Base-by-base conservation (phyloP, 345 rosid genomes). In the Brassica incana region DNA sequence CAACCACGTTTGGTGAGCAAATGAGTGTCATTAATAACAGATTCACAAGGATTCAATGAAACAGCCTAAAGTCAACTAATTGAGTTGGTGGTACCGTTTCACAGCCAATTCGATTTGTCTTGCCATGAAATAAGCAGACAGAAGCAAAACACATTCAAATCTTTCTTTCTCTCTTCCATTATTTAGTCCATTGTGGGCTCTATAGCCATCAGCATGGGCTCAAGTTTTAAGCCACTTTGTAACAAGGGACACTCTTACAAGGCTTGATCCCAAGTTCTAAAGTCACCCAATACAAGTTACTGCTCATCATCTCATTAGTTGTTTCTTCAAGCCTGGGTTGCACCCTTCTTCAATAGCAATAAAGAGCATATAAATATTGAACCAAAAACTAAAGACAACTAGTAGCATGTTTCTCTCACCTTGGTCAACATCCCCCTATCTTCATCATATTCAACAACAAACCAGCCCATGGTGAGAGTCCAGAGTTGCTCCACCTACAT, bases 381-480 rank as follows among this genome's bases (percentile, higher is more conserved):
- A 62, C 71, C 33, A 68, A 23, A 23, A 48, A 35, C 14, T 12
- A 61, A 60, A n/a, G 56, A 30, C 18, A 78, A 43, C 73, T 59
- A 59, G 32, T 33, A 20, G 79, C 45, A 38, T 38, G 45, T 38
- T 38, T 40, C 11, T 79, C 89, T 54, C 83, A 95, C 98, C 99
- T 60, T 93, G 86, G 74, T 95, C 98, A 75, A 88, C 88, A 82
- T 95, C 99, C 84, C 99, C 84, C 90, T 87, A 56, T 93, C 88
- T 61, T 84, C 73, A 62, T 97, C 99, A 88, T 95, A 91, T 81
- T 95, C 96, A 79, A 95, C 99, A 79, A 95, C 88, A 79, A 92
- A 95, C 88, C 78, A 92, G 92, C 73, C 99, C 98, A 83, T 95
- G 99, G 84, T 95, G 98, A 82, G 97, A 95, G 84, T 95, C 98